Percentiles rank a stretch among this genome's conserved stretches.
Evolutionary conservation across 2,329 filamentous ascomycete species (phyloP).

Genomic region (Stenocarpella maydis): DNA sequence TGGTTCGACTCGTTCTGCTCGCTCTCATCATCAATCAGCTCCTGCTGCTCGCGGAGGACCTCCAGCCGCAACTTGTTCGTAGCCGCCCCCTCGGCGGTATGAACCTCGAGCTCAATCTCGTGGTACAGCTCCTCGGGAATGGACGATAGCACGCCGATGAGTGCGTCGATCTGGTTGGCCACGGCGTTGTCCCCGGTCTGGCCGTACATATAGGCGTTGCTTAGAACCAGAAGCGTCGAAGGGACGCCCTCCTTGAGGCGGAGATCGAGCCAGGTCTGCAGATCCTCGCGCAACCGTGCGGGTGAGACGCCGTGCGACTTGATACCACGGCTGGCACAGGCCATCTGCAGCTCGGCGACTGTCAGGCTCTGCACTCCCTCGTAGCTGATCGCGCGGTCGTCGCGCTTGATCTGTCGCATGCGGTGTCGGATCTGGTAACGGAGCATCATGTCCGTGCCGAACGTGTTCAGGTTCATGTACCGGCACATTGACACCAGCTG

Average conservation of each 20-base stretch:
- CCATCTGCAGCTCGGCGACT: constrained; percentile 91
- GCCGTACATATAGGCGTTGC: constrained; percentile 97
- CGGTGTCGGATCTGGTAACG: constrained; percentile 96
- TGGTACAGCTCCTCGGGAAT: constrained; percentile 99
- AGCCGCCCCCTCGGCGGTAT: constrained; percentile 94
- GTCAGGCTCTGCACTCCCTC: constrained; percentile 94
- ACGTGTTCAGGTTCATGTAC: constrained; percentile 97
- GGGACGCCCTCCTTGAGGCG: constrained; percentile 94
- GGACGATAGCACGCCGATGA: constrained; percentile 89
- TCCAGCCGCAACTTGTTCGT: constrained; percentile 99
- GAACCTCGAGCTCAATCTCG: constrained; percentile 98
- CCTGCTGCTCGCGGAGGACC: constrained; percentile 97
- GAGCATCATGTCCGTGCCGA: constrained; percentile 97
- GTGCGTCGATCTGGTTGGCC: constrained; percentile 88
- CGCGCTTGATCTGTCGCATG: constrained; percentile 99
- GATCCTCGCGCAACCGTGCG: constrained; percentile 84
- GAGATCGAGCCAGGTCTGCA: constrained; percentile 93
- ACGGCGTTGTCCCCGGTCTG: constrained; percentile 81
- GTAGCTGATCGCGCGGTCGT: constrained; percentile 92
- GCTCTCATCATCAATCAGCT: constrained; percentile 96
- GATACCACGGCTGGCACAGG: constrained; percentile 90
- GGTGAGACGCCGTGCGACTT: constrained; percentile 93
- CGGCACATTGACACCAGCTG: constrained; percentile 97
- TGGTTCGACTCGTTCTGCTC: constrained; percentile 87
- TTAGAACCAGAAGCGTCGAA: constrained; percentile 91